A percentile compares a stretch with the other conserved stretches of the same genome.
phyloP scores from a whole-genome alignment of 257 asterid species.

The Solanum okadae region DNA sequence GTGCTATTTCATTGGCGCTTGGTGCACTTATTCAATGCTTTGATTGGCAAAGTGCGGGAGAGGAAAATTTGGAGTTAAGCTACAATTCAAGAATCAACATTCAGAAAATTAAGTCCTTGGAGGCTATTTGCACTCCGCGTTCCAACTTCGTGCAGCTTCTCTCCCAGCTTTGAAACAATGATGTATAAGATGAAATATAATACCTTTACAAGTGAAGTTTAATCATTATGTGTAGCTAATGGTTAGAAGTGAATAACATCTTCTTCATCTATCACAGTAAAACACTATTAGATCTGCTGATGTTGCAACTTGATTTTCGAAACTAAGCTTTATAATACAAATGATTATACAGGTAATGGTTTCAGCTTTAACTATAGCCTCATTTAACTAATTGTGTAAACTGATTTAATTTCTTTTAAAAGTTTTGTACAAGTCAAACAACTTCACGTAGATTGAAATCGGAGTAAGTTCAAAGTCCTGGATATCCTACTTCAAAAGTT shows the following conservation, averaged over 20 bases:
- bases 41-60: constrained; percentile 22
- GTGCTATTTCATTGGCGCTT: constrained; percentile 29
- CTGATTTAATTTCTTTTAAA: background rate
- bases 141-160: constrained; percentile 13
- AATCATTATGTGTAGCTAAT: background rate
- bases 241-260: background rate
- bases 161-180: constrained; percentile 7
- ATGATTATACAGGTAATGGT: background rate
- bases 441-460: too few relatives aligned
- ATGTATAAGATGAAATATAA: background rate
- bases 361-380: too few relatives aligned
- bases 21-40: constrained; percentile 47
- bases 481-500: background rate
- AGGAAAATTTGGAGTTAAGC: constrained; percentile 6
- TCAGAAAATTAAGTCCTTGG: constrained; percentile 32
- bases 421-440: background rate
- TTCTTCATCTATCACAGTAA: background rate
- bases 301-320: background rate
- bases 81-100: background rate
- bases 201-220: background rate
- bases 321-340: background rate
- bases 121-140: constrained; percentile 24
- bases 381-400: background rate
- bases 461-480: background rate
- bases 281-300: background rate